Evolutionary conservation across 306 rosid species (phyloP), one percentile per base, ranked within the genome.

Genomic region (Castanea sativa): DNA sequence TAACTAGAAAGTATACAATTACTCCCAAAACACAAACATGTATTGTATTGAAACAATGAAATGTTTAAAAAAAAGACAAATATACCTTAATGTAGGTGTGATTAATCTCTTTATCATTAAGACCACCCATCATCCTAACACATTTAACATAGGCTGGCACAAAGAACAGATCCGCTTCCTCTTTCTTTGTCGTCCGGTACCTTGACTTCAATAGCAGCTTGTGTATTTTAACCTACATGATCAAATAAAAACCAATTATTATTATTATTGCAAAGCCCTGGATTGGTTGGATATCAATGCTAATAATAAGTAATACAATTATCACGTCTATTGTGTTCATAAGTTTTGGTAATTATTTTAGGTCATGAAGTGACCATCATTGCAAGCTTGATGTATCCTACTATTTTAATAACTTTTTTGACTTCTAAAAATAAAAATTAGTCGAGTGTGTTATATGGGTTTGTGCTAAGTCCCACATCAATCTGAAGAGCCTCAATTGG

Each of bases 91-190:
- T 85, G 81, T 86, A 93, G 49, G 88, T 85, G 63, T 82, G 81
- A 69, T 90, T 88, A 69, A 95, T 95, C 88, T 95, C 98, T 78
- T 91, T 93, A 77, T 95, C 99, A 20, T 74, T 87, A 74, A 94
- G 95, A 55, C 99, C 98, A 67, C 99, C 97, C 84, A 86, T 83
- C 97, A 93, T 90, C n/a, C 97, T 84, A 12, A 85, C 96, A 59
- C 99, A 95, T 89, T 95, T 95, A 18, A 87, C 83, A 85, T 95
- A 95, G 1, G 97, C 78, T 0, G 99, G 99, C 53, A 95, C 99
- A 33, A 95, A 95, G 87, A 95, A 95, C 53, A 95, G 73, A 86
- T 93, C 96, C 1, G 99, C 97, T 77, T 95, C 97, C 76, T 91
- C 97, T 80, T 95, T 95, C 82, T 83, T 95, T 76, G 64, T 70